These are phyloP conservation scores for Entophlyctis helioformis DNA, from an alignment of 192 early-diverging fungal species.

Conservation along the genomic window DNA sequence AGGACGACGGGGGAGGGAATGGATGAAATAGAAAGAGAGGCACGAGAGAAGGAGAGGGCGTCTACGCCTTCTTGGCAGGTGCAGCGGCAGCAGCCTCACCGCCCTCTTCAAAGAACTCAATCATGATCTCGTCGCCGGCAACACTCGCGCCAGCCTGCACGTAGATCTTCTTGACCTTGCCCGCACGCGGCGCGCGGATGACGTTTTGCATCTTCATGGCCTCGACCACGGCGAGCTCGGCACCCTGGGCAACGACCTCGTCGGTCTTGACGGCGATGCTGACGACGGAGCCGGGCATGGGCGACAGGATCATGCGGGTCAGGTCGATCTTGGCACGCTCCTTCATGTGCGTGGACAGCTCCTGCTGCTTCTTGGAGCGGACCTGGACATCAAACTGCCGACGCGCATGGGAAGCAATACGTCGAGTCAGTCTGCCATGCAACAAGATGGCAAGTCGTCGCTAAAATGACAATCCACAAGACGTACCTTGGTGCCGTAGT, in stretches of 20 bases:
- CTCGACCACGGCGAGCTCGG: conserved; percentile 77
- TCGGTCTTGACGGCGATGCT: conserved; percentile 69
- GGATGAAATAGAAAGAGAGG: too few relatives aligned
- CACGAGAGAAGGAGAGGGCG: too few relatives aligned
- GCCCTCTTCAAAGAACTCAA: conserved; percentile 42
- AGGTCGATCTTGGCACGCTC: conserved; percentile 62
- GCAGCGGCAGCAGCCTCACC: neutral
- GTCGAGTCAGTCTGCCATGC: neutral
- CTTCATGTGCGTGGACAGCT: conserved; percentile 59
- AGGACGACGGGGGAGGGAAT: too few relatives aligned
- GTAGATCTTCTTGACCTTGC: conserved; percentile 64
- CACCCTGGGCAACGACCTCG: conserved; percentile 68
- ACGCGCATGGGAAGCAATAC: neutral
- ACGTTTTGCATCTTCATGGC: conserved; percentile 99
- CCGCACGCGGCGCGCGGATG: conserved; percentile 60
- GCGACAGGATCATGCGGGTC: conserved; percentile 61
- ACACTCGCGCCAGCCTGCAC: conserved; percentile 65
- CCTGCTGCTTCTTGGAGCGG: conserved; percentile 44
- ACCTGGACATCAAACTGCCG: conserved; percentile 58
- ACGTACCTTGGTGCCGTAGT: conserved; percentile 57
- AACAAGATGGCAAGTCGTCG: neutral
- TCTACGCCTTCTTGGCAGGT: too few relatives aligned
- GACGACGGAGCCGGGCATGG: conserved; percentile 88
- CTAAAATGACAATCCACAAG: neutral
- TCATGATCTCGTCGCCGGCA: conserved; percentile 62